A percentile compares a stretch with the other conserved stretches of the same genome.
phyloP scores from a whole-genome alignment of 176 grass and related monocot species.

The Avena insularis region DNA sequence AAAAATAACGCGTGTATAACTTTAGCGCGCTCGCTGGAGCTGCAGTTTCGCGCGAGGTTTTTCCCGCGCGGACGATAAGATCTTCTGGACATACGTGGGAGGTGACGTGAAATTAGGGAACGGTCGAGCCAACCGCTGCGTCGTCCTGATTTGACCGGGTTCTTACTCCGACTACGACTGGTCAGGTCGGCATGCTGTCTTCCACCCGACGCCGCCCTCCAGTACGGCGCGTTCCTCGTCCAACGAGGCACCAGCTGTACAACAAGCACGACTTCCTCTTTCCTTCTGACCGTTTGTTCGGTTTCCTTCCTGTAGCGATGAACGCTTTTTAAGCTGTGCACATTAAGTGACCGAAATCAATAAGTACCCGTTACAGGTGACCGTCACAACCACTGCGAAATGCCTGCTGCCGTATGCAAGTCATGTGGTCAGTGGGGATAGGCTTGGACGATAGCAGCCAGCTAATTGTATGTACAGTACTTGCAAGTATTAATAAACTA shows the following conservation, averaged over 20 bases:
- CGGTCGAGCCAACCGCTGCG: neutral
- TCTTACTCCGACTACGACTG: neutral
- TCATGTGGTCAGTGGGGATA: neutral
- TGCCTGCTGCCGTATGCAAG: neutral
- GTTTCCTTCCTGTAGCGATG: neutral
- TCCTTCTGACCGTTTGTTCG: slow-evolving; percentile 38
- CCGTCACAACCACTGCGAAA: neutral
- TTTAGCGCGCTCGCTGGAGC: too few relatives aligned
- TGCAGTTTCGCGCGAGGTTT: too few relatives aligned
- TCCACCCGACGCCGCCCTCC: slow-evolving; percentile 14
- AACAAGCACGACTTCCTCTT: neutral
- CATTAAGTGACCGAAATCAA: slow-evolving; percentile 18
- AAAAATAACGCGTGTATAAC: too few relatives aligned
- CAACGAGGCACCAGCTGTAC: slow-evolving; percentile 55
- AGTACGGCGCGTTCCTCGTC: neutral
- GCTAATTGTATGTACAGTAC: too few relatives aligned
- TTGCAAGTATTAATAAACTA: neutral
- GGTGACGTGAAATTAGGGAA: neutral
- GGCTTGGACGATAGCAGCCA: neutral
- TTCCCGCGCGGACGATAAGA: too few relatives aligned
- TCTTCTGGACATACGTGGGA: neutral
- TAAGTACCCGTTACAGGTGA: neutral
- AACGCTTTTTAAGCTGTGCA: neutral
- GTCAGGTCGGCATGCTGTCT: neutral
- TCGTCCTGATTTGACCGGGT: slow-evolving; percentile 11